Percentiles rank a stretch among this genome's conserved stretches.
Conservation (phyloP, 2,329 filamentous ascomycete species). For the Colletotrichum ledebouriae region DNA sequence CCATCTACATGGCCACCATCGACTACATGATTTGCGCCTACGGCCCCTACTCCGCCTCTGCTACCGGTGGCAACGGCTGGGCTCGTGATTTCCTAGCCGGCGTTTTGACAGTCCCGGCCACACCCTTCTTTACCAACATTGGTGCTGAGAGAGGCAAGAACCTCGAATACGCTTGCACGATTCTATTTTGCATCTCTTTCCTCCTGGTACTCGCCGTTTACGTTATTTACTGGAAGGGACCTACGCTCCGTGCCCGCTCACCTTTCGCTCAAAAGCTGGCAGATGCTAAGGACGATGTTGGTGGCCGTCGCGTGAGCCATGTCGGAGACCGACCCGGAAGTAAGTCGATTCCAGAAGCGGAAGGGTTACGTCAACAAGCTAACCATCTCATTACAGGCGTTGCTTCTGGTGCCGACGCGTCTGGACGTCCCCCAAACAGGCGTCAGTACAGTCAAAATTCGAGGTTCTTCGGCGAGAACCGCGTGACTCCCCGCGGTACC, state of each 20-base stretch:
- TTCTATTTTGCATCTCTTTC: constrained; percentile 73
- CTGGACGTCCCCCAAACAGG: constrained; percentile 18
- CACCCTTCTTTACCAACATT: constrained; percentile 74
- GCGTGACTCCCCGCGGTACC: constrained; percentile 55
- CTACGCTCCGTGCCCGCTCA: constrained; percentile 69
- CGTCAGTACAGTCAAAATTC: constrained; percentile 54
- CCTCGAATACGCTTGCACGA: constrained; percentile 72
- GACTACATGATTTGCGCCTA: constrained; percentile 85
- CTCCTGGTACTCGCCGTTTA: constrained; percentile 74
- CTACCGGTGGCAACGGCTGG: constrained; percentile 82
- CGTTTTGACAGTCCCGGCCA: constrained; percentile 76
- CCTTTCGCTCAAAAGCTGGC: constrained; percentile 75
- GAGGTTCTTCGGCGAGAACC: constrained; percentile 58
- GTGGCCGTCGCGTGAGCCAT: constrained; percentile 8
- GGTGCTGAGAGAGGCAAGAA: constrained; percentile 60
- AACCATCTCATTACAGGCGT: constrained; percentile 13
- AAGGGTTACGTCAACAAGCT: constrained; percentile 15
- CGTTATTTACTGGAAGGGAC: constrained; percentile 76
- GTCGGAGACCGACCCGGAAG: constrained; percentile 15
- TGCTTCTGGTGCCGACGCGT: constrained; percentile 44
- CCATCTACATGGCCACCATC: constrained; percentile 82
- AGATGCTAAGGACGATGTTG: constrained; percentile 50
- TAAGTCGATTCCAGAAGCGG: neutral
- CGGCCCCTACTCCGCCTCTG: constrained; percentile 79
- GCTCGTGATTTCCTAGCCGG: constrained; percentile 80